A percentile compares a stretch with the other conserved stretches of the same genome.
Conservation (phyloP, 306 rosid genomes). For the Mimosa pudica region DNA sequence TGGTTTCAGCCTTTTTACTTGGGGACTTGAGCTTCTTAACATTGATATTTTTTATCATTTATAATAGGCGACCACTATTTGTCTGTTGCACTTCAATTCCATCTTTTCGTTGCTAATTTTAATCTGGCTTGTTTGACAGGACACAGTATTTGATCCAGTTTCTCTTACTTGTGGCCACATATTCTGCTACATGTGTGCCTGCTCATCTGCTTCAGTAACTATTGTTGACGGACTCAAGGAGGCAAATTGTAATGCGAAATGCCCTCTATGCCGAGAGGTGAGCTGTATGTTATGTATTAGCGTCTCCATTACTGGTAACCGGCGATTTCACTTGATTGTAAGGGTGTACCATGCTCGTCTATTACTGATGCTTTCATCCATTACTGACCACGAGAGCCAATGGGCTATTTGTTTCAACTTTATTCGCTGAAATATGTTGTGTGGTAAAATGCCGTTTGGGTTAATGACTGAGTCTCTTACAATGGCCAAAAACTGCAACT, state of each 20-base stretch:
- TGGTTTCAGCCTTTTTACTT: not conserved
- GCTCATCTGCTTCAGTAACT: slow-evolving; percentile 86
- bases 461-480: not conserved
- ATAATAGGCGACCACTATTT: slow-evolving; percentile 2
- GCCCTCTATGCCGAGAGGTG: slow-evolving; percentile 91
- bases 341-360: slow-evolving; percentile 7
- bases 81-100: slow-evolving; percentile 14
- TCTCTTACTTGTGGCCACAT: slow-evolving; percentile 94
- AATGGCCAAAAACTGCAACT: slow-evolving; percentile 9
- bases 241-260: slow-evolving; percentile 58
- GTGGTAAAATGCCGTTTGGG: not conserved
- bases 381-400: slow-evolving; percentile 15
- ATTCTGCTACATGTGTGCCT: slow-evolving; percentile 87
- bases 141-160: slow-evolving; percentile 91
- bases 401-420: slow-evolving; percentile 12
- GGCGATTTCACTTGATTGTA: not conserved
- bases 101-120: slow-evolving; percentile 22
- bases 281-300: slow-evolving; percentile 19
- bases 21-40: not conserved
- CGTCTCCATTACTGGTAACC: slow-evolving; percentile 2
- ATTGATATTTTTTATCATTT: not conserved
- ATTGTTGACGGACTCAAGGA: slow-evolving; percentile 70
- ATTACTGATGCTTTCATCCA: slow-evolving; percentile 15
- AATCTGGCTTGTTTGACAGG: slow-evolving; percentile 49
- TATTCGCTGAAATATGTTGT: not conserved